Evolutionary conservation across 495 filamentous ascomycete genomes (phyloP), one percentile per base, ranked within the genome.

Genomic region (Talaromyces thailandensis): DNA sequence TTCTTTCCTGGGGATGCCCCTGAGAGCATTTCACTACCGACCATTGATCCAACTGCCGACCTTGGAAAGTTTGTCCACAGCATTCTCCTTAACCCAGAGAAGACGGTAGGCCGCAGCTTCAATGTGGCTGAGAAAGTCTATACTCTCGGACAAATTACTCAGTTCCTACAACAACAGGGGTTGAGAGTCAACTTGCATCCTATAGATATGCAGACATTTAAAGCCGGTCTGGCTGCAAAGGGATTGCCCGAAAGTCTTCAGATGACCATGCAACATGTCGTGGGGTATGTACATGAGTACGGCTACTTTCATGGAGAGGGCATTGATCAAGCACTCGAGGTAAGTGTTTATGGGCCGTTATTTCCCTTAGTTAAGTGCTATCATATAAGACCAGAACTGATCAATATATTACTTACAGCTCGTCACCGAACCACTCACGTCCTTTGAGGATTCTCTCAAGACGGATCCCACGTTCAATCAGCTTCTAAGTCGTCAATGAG

Each of bases 51-150:
- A 25, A 6, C 23, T 48, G 35, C 35, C 16, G 57, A 59, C 14
- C 23, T 59, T 24, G 57, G 57, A 3, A 59, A 59, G 35, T 59
- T 59, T 26, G 23, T 59, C 2, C 45, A 59, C 18, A 25, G 32
- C 16, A 59, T 59, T 18, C 57, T 59, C n/a, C 35, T 59, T 25
- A 59, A 28, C 4, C 57, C 57, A 26, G 23, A 37, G 26, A 40
- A 43, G 57, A 40, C 57, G 14, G 14, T 40, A 12, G 57, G 57
- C 4, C 37, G n/a, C 21, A 35, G 23, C 12, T 28, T 26, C 57
- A 59, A 59, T 12, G 31, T 59, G 5, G 57, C 57, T 14, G 57
- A 59, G 57, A 59, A 59, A 21, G n/a, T 23, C 3, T 59, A 59
- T n/a, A 40, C 57, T 11, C 23, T 59, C 18, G 32, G 35, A 59